Percentiles rank a stretch among this genome's conserved stretches.
Evolutionary conservation across 1,284 basidiomycete genomes (phyloP).

Genomic region (Chalciporus sp.): DNA sequence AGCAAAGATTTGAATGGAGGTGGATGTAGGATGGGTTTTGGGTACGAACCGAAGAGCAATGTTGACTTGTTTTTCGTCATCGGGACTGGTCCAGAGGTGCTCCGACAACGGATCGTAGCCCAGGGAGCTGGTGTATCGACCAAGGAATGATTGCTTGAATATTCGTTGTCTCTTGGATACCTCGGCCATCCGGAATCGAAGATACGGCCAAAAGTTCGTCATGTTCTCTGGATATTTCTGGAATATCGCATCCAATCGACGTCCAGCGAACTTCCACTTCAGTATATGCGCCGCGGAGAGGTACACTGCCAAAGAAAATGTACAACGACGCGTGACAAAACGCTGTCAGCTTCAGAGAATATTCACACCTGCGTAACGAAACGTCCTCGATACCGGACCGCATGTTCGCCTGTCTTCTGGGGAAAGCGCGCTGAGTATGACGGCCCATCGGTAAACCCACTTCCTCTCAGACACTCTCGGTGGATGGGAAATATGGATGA

Average conservation of each 20-base stretch:
- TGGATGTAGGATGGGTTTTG: not conserved
- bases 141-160: conserved; percentile 55
- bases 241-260: conserved; percentile 45
- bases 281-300: conserved; percentile 58
- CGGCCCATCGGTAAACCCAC: conserved; percentile 51
- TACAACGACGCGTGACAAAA: not conserved
- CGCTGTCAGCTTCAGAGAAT: not conserved
- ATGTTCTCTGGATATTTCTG: conserved; percentile 43
- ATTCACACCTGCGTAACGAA: conserved; percentile 64
- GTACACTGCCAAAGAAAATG: conserved; percentile 47
- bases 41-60: conserved; percentile 55
- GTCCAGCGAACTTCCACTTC: conserved; percentile 46
- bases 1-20: conserved; percentile 1
- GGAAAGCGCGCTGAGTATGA: conserved; percentile 54
- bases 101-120: conserved; percentile 40
- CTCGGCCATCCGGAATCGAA: conserved; percentile 52
- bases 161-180: conserved; percentile 33
- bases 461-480: conserved; percentile 60
- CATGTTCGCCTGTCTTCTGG: conserved; percentile 46
- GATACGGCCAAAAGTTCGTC: conserved; percentile 72
- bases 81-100: conserved; percentile 61
- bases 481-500: conserved; percentile 53
- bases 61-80: conserved; percentile 54
- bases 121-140: conserved; percentile 25
- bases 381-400: conserved; percentile 53